phyloP scores from a whole-genome alignment of 2,329 filamentous ascomycete species.

The Epichloe sylvatica region DNA sequence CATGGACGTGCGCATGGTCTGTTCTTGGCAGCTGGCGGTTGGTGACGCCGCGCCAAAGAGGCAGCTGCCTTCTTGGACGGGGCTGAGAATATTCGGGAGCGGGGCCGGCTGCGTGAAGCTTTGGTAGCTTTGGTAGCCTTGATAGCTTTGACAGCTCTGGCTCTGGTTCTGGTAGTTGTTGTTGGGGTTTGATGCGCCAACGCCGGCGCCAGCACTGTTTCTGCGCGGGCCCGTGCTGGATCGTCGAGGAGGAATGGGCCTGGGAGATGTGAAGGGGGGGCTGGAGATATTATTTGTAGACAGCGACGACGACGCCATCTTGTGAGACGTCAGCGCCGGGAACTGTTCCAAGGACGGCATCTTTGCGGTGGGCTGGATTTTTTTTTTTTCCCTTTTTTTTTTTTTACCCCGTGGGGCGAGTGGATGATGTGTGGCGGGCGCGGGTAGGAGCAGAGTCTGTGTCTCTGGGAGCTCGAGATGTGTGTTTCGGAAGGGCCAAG shows the following conservation, averaged over 20 bases:
- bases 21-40: conserved; percentile 1
- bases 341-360: neutral
- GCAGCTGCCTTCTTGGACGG: conserved; percentile 48
- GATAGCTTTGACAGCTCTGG: too few relatives aligned
- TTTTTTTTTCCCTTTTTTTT: too few relatives aligned
- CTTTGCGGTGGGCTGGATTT: neutral
- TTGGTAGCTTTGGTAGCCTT: conserved; percentile 4
- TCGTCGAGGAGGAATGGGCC: conserved; percentile 52
- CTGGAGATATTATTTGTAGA: conserved; percentile 9
- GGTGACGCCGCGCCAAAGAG: conserved; percentile 37
- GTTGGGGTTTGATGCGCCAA: neutral
- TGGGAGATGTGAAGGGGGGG: conserved; percentile 2
- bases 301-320: conserved; percentile 9
- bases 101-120: conserved; percentile 6
- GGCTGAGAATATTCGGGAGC: conserved; percentile 25
- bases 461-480: too few relatives aligned
- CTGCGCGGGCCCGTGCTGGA: conserved; percentile 33
- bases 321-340: conserved; percentile 7
- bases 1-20: neutral
- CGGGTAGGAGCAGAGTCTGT: neutral
- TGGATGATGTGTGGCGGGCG: neutral
- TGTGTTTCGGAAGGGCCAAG: too few relatives aligned
- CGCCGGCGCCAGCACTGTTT: conserved; percentile 3
- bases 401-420: neutral
- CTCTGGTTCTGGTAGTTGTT: neutral